Conservation (phyloP, 1,284 basidiomycete species). For the Austroboletus rostrupii region DNA sequence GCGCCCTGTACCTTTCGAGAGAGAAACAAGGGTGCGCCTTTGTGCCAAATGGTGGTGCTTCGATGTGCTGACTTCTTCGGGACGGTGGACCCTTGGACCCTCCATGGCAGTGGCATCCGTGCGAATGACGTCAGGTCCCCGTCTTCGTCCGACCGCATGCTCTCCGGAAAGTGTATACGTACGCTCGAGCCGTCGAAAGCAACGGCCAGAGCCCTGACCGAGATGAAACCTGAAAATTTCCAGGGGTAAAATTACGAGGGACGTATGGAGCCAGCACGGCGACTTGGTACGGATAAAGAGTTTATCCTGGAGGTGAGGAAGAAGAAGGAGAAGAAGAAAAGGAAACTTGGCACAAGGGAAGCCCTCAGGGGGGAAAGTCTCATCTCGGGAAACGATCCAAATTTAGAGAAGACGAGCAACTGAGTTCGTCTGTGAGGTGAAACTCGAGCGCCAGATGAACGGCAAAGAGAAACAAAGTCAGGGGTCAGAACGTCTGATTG, state of each 20-base stretch:
- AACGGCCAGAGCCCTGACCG: neutral
- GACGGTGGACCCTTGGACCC: too few species aligned
- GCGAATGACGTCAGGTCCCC: too few species aligned
- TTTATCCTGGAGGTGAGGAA: neutral
- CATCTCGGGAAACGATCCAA: neutral
- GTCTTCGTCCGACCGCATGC: too few species aligned
- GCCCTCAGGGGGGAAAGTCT: too few species aligned
- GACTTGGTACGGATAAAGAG: neutral
- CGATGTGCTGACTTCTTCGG: too few species aligned
- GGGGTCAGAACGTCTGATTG: neutral
- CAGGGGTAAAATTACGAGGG: too few species aligned
- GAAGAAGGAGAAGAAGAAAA: neutral
- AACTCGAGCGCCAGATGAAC: neutral
- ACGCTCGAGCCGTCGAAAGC: too few species aligned
- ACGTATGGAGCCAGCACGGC: neutral
- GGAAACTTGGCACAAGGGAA: neutral
- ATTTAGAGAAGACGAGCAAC: neutral
- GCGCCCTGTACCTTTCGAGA: neutral
- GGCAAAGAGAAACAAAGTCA: neutral
- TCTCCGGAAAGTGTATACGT: too few species aligned
- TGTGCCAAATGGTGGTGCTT: too few species aligned
- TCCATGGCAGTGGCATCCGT: too few species aligned
- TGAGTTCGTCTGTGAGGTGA: conserved; percentile 9
- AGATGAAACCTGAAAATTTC: neutral
- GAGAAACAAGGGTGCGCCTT: too few species aligned